Conservation (phyloP, 1,139 yeast species). For the Yueomyces sp. region DNA sequence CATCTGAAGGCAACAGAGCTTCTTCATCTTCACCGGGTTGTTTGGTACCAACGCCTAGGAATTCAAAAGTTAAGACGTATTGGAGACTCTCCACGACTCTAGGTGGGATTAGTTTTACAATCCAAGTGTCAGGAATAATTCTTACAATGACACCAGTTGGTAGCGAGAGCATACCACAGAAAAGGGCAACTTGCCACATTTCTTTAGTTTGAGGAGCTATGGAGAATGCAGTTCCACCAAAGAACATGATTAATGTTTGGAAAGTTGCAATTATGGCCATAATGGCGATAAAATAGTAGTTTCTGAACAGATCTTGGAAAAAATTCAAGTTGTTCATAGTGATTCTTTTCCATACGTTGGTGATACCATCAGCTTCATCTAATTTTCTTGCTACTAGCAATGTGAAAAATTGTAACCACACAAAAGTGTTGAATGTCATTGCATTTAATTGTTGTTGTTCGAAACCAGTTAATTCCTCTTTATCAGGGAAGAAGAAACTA, state of each 20-base stretch:
- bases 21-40: slow-evolving; percentile 8
- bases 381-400: slow-evolving; percentile 82
- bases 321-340: slow-evolving; percentile 58
- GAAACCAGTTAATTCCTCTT: slow-evolving; percentile 29
- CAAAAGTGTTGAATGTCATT: slow-evolving; percentile 88
- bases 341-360: slow-evolving; percentile 43
- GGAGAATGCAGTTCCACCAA: slow-evolving; percentile 93
- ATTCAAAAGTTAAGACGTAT: slow-evolving; percentile 37
- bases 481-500: slow-evolving; percentile 40
- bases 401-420: slow-evolving; percentile 95
- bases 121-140: slow-evolving; percentile 74
- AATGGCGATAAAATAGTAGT: slow-evolving; percentile 68
- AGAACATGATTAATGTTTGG: slow-evolving; percentile 86
- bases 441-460: slow-evolving; percentile 57
- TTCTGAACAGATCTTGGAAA: slow-evolving; percentile 67
- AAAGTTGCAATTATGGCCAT: slow-evolving; percentile 64
- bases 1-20: slow-evolving; percentile 7
- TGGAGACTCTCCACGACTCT: slow-evolving; percentile 36
- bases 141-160: slow-evolving; percentile 72
- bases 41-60: slow-evolving; percentile 21
- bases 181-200: slow-evolving; percentile 82
- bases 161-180: slow-evolving; percentile 71
- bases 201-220: slow-evolving; percentile 65
- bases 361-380: slow-evolving; percentile 73
- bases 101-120: slow-evolving; percentile 55